Evolutionary conservation across 164 flowering plant genomes (phyloP), one percentile per base, ranked within the genome.

Genomic region (Buxus sempervirens): DNA sequence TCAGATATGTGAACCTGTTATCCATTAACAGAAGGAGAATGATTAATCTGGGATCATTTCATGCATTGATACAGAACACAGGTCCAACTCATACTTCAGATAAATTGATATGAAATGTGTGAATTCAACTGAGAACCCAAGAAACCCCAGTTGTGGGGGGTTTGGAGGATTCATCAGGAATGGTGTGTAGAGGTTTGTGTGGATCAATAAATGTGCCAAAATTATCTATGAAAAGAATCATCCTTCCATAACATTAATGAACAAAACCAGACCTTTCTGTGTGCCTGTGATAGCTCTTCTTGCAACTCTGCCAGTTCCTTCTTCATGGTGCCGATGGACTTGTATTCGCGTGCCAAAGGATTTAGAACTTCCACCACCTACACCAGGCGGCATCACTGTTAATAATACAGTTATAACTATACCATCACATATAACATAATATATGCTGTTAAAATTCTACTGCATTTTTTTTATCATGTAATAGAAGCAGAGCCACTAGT

Each of bases 301-400:
- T 92, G 97, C 76, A 95, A 75, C 67, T 76, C 97, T 2, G 96
- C 97, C 21, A 95, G 94, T 59, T 95, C 99, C 79, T 89, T 89
- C 82, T 87, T 92, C 76, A 90, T 64, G 20, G 99, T 95, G 63
- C 96, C 96, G 24, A 92, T 87, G 13, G 97, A 92, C 80, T 95
- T 92, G 77, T 83, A 92, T 1, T 95, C 99, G 20, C 98, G 94
- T 23, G 95, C 99, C 36, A 92, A 79, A 67, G 98, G 97, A 80
- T 95, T 95, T 36, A 95, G 74, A 64, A 95, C 99, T 54, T 95
- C 98, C 54, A 95, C 99, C 48, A 92, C 99, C 99, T 95, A 64
- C 67, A 80, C 10, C 56, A 7, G 38, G 5, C 38, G 38, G 38
- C 38, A 32, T 7, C 38, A 32, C 38, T 32, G 38, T 32, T 32